Evolutionary conservation across 1,139 yeast genomes (phyloP).

Genomic region (Diutina neorugosa): DNA sequence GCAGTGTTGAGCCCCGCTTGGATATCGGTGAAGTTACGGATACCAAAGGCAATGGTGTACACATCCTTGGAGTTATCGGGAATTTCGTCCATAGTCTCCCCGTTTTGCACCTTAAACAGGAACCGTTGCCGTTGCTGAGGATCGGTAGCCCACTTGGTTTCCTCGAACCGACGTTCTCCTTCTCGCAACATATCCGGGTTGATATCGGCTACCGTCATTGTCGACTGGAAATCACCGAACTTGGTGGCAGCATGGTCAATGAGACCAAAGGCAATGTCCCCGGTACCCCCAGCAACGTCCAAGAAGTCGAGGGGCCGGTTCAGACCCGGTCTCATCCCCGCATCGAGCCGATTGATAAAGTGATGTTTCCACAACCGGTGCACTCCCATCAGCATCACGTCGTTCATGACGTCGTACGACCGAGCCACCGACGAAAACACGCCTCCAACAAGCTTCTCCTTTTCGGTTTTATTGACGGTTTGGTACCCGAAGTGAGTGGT

Average conservation of each 20-base stretch:
- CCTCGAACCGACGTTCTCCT: slow-evolving; percentile 65
- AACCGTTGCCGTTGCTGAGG: slow-evolving; percentile 38
- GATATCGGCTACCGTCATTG: slow-evolving; percentile 90
- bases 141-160: slow-evolving; percentile 40
- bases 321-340: slow-evolving; percentile 87
- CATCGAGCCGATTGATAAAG: slow-evolving; percentile 77
- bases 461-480: slow-evolving; percentile 69
- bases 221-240: slow-evolving; percentile 62
- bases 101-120: slow-evolving; percentile 78
- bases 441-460: slow-evolving; percentile 76
- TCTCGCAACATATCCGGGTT: slow-evolving; percentile 92
- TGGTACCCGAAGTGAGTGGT: slow-evolving; percentile 92
- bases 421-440: slow-evolving; percentile 94
- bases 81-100: slow-evolving; percentile 76
- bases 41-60: slow-evolving; percentile 94
- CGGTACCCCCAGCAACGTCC: slow-evolving; percentile 99
- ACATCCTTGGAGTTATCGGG: slow-evolving; percentile 85
- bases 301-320: slow-evolving; percentile 67
- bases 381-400: slow-evolving; percentile 91
- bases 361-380: slow-evolving; percentile 94
- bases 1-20: slow-evolving; percentile 92
- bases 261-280: slow-evolving; percentile 93
- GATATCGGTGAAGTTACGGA: slow-evolving; percentile 88
- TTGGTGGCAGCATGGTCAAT: slow-evolving; percentile 79
- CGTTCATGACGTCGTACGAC: slow-evolving; percentile 93